A percentile compares a stretch with the other conserved stretches of the same genome.
phyloP scores from a whole-genome alignment of 2,329 filamentous ascomycete species.

The Fusarium sarcochroum region DNA sequence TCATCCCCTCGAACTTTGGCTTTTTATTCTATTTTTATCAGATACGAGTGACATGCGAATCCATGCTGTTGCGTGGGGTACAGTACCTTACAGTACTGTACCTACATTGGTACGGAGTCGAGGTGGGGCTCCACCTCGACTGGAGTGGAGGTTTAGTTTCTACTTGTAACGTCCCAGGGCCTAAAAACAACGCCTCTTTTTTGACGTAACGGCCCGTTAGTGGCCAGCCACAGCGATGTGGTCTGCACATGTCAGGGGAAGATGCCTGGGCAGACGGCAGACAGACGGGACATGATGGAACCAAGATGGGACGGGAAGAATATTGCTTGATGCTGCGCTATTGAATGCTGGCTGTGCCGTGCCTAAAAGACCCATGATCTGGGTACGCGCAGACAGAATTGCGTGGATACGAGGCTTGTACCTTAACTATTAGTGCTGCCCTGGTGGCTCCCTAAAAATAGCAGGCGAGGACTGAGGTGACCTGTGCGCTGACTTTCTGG shows the following conservation, averaged over 20 bases:
- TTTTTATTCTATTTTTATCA: conserved; percentile 16
- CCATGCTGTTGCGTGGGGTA: background rate
- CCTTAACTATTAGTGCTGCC: background rate
- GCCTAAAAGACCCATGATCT: background rate
- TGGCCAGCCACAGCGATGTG: conserved; percentile 3
- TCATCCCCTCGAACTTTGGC: background rate
- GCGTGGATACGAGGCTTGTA: conserved; percentile 37
- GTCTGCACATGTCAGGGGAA: background rate
- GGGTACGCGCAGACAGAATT: conserved; percentile 18
- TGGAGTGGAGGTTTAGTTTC: too few species aligned
- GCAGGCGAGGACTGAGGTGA: background rate
- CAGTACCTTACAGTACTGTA: conserved; percentile 17
- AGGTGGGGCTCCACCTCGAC: background rate
- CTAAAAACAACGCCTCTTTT: conserved; percentile 10
- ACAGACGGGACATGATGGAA: too few species aligned
- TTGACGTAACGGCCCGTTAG: conserved; percentile 18
- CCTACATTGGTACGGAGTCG: conserved; percentile 27
- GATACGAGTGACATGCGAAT: background rate
- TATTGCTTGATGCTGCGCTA: background rate
- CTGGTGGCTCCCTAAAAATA: conserved; percentile 41
- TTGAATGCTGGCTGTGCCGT: too few species aligned
- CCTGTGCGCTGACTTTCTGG: conserved; percentile 7
- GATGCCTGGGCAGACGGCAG: too few species aligned
- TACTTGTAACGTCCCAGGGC: background rate
- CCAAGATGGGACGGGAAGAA: too few species aligned